Percentiles rank a stretch among this genome's conserved stretches.
These are phyloP conservation scores for Pseudogymnoascus sp. DNA, from an alignment of 2,329 filamentous ascomycete species.

Conservation along the genomic window DNA sequence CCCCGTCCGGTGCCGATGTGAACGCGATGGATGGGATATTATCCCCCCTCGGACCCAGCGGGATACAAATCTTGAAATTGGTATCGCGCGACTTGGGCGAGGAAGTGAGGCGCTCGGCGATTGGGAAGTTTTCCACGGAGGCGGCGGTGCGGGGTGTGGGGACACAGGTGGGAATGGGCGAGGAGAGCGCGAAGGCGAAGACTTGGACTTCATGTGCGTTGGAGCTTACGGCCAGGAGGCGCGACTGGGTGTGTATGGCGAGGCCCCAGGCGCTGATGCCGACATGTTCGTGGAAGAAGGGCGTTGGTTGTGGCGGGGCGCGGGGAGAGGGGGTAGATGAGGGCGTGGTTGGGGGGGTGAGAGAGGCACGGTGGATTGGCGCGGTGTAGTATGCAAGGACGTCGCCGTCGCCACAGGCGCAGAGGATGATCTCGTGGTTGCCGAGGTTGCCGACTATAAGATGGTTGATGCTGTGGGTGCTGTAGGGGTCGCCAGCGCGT, in stretches of 20 bases:
- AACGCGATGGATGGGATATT: slow-evolving; percentile 27
- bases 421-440: slow-evolving; percentile 57
- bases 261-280: slow-evolving; percentile 79
- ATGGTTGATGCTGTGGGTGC: slow-evolving; percentile 59
- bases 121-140: background rate
- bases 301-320: background rate
- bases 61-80: background rate
- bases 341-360: background rate
- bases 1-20: slow-evolving; percentile 14
- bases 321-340: background rate
- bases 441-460: slow-evolving; percentile 62
- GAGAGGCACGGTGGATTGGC: slow-evolving; percentile 9
- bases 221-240: slow-evolving; percentile 76
- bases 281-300: slow-evolving; percentile 70
- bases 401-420: slow-evolving; percentile 68
- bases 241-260: slow-evolving; percentile 70
- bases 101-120: too few relatives aligned
- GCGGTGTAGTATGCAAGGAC: slow-evolving; percentile 59
- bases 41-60: slow-evolving; percentile 7
- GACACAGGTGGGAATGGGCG: background rate
- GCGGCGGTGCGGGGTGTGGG: background rate
- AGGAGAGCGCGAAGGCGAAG: slow-evolving; percentile 38
- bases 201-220: slow-evolving; percentile 56
- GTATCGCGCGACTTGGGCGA: background rate
- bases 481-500: slow-evolving; percentile 40